These are phyloP conservation scores for Abrus pulchellus DNA, from an alignment of 306 rosid species.

Conservation along the genomic window DNA sequence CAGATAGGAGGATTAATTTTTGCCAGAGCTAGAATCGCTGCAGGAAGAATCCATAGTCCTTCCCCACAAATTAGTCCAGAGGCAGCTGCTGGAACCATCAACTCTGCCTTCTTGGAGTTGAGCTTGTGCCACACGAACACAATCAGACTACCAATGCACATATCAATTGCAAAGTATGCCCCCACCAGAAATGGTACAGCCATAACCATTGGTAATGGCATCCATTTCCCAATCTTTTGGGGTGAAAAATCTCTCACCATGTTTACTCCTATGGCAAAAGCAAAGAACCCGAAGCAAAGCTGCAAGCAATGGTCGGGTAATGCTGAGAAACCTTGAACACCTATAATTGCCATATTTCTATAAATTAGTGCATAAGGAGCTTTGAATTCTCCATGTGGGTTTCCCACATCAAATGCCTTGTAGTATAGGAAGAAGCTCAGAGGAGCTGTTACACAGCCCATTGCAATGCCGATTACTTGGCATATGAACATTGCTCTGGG, in stretches of 20 bases:
- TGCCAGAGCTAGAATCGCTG: slow-evolving; percentile 89
- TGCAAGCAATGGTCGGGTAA: slow-evolving; percentile 87
- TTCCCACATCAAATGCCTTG: slow-evolving; percentile 63
- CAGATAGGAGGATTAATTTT: slow-evolving; percentile 87
- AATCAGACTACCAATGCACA: slow-evolving; percentile 73
- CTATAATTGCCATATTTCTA: slow-evolving; percentile 58
- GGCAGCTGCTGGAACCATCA: slow-evolving; percentile 86
- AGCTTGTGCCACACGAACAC: slow-evolving; percentile 77
- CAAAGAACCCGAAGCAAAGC: slow-evolving; percentile 58
- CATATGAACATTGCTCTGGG: slow-evolving; percentile 90
- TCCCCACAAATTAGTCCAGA: slow-evolving; percentile 96
- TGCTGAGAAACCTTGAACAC: slow-evolving; percentile 68
- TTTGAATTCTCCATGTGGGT: slow-evolving; percentile 87
- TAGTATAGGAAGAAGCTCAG: slow-evolving; percentile 83
- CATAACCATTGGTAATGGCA: slow-evolving; percentile 97
- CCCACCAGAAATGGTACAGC: slow-evolving; percentile 94
- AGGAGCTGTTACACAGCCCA: slow-evolving; percentile 82
- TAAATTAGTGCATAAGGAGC: slow-evolving; percentile 84
- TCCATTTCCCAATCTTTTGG: slow-evolving; percentile 76
- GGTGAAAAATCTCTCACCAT: slow-evolving; percentile 56
- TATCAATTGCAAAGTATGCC: slow-evolving; percentile 87
- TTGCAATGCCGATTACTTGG: slow-evolving; percentile 78
- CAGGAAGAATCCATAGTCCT: slow-evolving; percentile 95
- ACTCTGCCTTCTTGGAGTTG: slow-evolving; percentile 62
- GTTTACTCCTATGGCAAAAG: slow-evolving; percentile 53